phyloP scores from a whole-genome alignment of 768 basidiomycete species.

The Strobilomyces confusus region DNA sequence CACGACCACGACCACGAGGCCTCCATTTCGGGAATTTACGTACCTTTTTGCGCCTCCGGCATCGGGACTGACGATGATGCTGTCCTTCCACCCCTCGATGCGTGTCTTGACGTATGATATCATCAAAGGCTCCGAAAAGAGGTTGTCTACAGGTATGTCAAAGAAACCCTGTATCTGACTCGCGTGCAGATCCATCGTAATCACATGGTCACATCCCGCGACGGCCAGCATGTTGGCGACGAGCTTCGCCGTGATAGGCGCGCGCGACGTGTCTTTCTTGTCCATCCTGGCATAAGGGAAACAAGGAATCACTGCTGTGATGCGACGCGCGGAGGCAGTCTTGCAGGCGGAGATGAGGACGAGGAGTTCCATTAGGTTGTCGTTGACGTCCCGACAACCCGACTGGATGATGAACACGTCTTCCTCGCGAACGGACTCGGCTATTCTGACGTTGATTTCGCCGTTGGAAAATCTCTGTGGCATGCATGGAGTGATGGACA shows the following conservation, averaged over 20 bases:
- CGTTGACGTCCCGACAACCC: constrained; percentile 85
- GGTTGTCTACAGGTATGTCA: constrained; percentile 96
- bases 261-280: constrained; percentile 95
- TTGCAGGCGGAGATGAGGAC: constrained; percentile 98
- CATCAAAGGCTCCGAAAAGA: constrained; percentile 96
- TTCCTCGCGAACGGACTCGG: constrained; percentile 94
- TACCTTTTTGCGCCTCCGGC: constrained; percentile 98
- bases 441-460: constrained; percentile 92
- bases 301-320: constrained; percentile 97
- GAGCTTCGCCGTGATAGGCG: constrained; percentile 97
- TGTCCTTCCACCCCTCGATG: constrained; percentile 81
- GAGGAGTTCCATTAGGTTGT: constrained; percentile 97
- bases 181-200: constrained; percentile 98
- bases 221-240: constrained; percentile 98
- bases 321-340: constrained; percentile 90
- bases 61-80: constrained; percentile 94
- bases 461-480: constrained; percentile 93
- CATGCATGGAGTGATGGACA: constrained; percentile 79
- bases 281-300: constrained; percentile 97
- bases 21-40: constrained; percentile 25
- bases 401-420: constrained; percentile 99
- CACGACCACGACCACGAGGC: not conserved
- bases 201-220: constrained; percentile 97
- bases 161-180: constrained; percentile 99
- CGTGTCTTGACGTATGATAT: constrained; percentile 85